Evolutionary conservation across 768 basidiomycete genomes (phyloP).

Genomic region (Naganishia randhawae): DNA sequence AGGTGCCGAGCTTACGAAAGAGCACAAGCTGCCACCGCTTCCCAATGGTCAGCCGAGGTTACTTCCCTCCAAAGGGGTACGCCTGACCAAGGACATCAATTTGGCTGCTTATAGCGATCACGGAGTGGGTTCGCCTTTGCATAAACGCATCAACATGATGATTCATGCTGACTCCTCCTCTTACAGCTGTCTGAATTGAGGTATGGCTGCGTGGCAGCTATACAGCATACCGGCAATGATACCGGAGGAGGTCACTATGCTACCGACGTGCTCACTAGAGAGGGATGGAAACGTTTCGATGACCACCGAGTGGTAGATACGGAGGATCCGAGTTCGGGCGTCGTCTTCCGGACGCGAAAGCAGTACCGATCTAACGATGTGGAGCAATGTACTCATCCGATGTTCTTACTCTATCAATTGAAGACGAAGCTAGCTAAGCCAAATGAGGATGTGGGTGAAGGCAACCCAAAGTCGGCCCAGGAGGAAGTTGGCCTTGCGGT

Average conservation of each 20-base stretch:
- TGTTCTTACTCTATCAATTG: not conserved
- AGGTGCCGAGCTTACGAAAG: not conserved
- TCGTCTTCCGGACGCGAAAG: not conserved
- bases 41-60: not conserved
- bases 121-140: not conserved
- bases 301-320: not conserved
- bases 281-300: not conserved
- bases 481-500: too few relatives aligned
- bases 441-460: too few relatives aligned
- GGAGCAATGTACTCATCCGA: not conserved
- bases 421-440: too few relatives aligned
- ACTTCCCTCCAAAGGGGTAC: not conserved
- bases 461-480: too few relatives aligned
- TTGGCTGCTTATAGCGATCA: not conserved
- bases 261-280: not conserved
- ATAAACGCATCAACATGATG: too few relatives aligned
- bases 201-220: not conserved
- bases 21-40: not conserved
- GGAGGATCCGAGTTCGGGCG: not conserved
- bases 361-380: not conserved
- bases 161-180: too few relatives aligned
- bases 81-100: not conserved
- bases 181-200: not conserved
- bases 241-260: not conserved
- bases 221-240: not conserved